These are phyloP conservation scores for Fusarium luffae DNA, from an alignment of 2,329 filamentous ascomycete species.

Conservation along the genomic window DNA sequence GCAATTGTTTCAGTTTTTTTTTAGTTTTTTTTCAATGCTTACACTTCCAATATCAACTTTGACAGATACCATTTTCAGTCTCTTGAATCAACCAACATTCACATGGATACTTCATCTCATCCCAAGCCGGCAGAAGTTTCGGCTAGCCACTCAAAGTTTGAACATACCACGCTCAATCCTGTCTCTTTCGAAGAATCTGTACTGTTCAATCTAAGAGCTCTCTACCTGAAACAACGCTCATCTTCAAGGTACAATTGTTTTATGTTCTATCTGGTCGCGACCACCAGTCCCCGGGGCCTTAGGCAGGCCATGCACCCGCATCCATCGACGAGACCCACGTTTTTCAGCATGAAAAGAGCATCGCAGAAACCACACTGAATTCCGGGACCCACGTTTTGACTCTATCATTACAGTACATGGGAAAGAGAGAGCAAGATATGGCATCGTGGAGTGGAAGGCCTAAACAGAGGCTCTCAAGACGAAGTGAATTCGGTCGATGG, in stretches of 20 bases:
- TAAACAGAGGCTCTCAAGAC: background rate
- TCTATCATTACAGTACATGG: no score
- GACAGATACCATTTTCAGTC: background rate
- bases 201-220: background rate
- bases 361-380: no score
- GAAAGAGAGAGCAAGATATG: background rate
- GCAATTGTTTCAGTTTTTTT: background rate
- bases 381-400: no score
- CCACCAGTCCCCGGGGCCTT: background rate
- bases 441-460: background rate
- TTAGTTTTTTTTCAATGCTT: background rate
- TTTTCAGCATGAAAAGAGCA: no score
- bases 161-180: background rate
- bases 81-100: background rate
- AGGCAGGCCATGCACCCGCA: background rate
- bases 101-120: background rate
- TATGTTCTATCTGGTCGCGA: background rate
- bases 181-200: background rate
- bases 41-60: background rate
- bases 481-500: background rate
- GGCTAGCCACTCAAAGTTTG: background rate
- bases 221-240: background rate
- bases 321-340: background rate
- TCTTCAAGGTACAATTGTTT: background rate
- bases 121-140: background rate